phyloP scores from a whole-genome alignment of 192 early-diverging fungal species.

The Funneliformis mosseae region DNA sequence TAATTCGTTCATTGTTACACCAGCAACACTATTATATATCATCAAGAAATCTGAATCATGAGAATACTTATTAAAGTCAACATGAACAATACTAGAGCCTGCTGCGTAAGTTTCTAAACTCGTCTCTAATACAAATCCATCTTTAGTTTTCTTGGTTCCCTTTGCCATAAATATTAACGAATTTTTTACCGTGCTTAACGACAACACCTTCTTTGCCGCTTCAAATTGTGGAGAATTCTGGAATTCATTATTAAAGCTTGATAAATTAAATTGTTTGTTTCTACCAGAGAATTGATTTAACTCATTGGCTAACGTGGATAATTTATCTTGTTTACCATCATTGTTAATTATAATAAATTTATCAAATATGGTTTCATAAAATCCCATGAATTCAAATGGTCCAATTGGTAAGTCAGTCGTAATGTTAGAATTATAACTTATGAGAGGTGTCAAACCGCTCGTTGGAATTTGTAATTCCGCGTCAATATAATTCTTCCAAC shows the following conservation, averaged over 20 bases:
- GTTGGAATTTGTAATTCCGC: background rate
- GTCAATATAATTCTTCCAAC: background rate
- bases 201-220: background rate
- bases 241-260: background rate
- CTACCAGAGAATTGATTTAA: background rate
- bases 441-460: background rate
- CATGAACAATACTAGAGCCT: background rate
- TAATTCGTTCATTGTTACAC: background rate
- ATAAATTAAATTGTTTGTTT: background rate
- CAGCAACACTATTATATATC: background rate
- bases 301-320: background rate
- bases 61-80: background rate
- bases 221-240: background rate
- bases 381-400: background rate
- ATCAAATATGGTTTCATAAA: background rate
- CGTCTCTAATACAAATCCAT: background rate
- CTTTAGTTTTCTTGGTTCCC: background rate
- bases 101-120: background rate
- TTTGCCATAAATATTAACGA: background rate
- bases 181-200: background rate
- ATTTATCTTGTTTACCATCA: background rate
- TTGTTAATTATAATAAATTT: background rate
- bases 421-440: background rate
- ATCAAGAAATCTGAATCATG: background rate
- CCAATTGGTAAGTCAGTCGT: background rate